Evolutionary conservation across 2,329 filamentous ascomycete species (phyloP), one percentile per base, ranked within the genome.

Genomic region (Pseudocercospora macadamiae): DNA sequence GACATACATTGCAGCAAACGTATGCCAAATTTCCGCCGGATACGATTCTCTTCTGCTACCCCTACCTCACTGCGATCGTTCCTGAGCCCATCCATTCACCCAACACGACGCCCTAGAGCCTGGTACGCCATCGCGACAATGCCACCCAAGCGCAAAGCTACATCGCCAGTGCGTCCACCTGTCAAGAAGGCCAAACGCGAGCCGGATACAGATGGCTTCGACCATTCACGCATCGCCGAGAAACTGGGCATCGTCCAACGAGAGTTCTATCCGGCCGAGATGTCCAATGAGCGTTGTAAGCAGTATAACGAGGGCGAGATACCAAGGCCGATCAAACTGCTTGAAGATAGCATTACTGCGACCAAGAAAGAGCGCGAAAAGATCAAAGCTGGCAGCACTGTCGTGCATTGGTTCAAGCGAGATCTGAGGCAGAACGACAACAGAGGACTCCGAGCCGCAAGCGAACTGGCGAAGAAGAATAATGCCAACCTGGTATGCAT

Each of bases 371-470:
- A 75, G 32, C 82, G 89, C 7, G 77, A 80, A 25, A 73, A 76
- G 1, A 80, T 89, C 10, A 62, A 76, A 1, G 76, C 81, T 0
- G 83, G 83, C 26, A 77, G 84, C 23, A 85, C 87, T 0, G 88
- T 96, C 0, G 84, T 96, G 0, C 90, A 96, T 75, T 96, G 92
- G 92, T 96, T 93, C 79, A 96, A 95, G 75, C 86, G 84, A 69
- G 93, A 96, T 72, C 75, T 96, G 51, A 83, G 92, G 2, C 80
- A 83, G 1, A 74, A 76, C 0, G 93, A 97, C 72, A 96, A 96
- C 71, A 88, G 83, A 7, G 84, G 84, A 0, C 74, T 96, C 21
- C 81, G 83, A 30, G 74, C 86, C 61, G 92, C 92, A 0, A 86
- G 83, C 55, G 76, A 86, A 57, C 81, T 82, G 49, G 90, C 91